Base-by-base conservation (phyloP, 2,329 filamentous ascomycete species). In the Spiromastix sp. region DNA sequence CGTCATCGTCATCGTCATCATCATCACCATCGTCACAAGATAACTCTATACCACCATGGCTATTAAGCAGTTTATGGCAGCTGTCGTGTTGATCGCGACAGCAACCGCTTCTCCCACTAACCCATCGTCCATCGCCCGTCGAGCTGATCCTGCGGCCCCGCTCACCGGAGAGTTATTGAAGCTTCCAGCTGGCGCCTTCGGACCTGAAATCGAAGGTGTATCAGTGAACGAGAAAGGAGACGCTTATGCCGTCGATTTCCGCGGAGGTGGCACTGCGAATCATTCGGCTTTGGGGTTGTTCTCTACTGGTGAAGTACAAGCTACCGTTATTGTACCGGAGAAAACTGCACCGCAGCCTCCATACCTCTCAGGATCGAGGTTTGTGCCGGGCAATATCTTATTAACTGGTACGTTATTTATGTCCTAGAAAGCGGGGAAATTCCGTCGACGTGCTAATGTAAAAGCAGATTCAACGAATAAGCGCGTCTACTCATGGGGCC, bases 201-300 rank as follows among this genome's bases (percentile, higher is more conserved):
- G 33, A 13, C 13, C 18, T 18, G 5, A 24, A 11, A 29, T 35
- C 10, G 33, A 35, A 20, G 33, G 33, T 10, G 25, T 18, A 9
- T 35, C 33, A 7, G 33, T 35, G 17, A 35, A 35, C 24, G 20
- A 35, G 17, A 18, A 22, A 9, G 33, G 33, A 7, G 22, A 27
- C 17, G 25, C 29, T 26, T 35, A 13, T n/a, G 33, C 33, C 3
- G 33, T 35, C n/a, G 33, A 35, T 30, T 29, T 28, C n/a, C 29
- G 21, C 21, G 21, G n/a, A n/a, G 21, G 21, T 7, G 21, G n/a
- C n/a, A 7, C 21, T 7, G n/a, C n/a, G 21, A n/a, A 24, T 7
- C 7, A 24, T 7, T 24, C 21, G 21, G 21, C 21, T n/a, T n/a
- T n/a, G n/a, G n/a, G n/a, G n/a, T n/a, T n/a, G n/a, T n/a, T n/a